Conservation (phyloP, 306 rosid species). For the Urtica urens region DNA sequence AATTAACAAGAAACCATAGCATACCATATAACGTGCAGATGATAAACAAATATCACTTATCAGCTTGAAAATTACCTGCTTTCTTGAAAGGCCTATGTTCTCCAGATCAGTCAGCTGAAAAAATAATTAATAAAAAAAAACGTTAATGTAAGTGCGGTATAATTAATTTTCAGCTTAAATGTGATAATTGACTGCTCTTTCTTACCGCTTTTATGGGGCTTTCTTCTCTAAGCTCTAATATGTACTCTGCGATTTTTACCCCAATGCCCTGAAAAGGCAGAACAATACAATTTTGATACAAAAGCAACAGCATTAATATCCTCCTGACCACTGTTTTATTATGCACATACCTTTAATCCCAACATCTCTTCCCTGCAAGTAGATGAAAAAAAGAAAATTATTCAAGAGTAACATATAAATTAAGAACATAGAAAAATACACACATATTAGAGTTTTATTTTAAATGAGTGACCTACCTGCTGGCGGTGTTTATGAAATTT, state of each 20-base stretch:
- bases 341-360: conserved; percentile 52
- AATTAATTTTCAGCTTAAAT: no score
- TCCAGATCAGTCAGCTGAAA: conserved; percentile 74
- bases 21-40: not conserved
- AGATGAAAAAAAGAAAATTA: not conserved
- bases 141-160: not conserved
- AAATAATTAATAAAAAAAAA: not conserved
- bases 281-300: not conserved
- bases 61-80: conserved; percentile 50
- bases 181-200: not conserved
- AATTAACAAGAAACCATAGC: not conserved
- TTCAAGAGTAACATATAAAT: not conserved
- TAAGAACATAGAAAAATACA: conserved; percentile 2
- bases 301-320: not conserved
- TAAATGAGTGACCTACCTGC: no score
- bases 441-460: not conserved
- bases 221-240: conserved; percentile 64
- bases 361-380: conserved; percentile 64
- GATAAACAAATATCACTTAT: not conserved
- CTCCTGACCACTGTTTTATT: not conserved
- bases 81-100: conserved; percentile 82
- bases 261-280: conserved; percentile 61
- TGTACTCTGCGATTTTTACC: conserved; percentile 71
- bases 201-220: conserved; percentile 79
- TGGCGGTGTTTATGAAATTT: conserved; percentile 70